phyloP scores from a whole-genome alignment of 495 filamentous ascomycete species.

The Neurospora africana region DNA sequence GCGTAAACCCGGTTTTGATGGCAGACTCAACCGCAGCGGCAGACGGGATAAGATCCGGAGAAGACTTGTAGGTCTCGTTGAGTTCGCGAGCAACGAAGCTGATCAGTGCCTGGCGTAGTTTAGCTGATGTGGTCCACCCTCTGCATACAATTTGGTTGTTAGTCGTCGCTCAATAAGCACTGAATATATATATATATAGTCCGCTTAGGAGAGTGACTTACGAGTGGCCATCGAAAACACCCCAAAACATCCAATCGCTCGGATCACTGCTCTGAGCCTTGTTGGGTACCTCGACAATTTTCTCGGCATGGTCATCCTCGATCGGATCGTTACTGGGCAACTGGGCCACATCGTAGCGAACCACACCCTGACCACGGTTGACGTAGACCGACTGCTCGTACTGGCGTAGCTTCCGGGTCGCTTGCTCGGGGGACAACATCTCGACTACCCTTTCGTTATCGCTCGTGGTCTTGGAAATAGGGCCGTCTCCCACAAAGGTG shows the following conservation, averaged over 20 bases:
- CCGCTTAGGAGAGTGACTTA: constrained; percentile 31
- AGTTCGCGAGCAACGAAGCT: constrained; percentile 87
- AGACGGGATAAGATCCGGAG: constrained; percentile 48
- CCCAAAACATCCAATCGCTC: constrained; percentile 99
- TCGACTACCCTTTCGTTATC: constrained; percentile 68
- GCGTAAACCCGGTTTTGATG: constrained; percentile 85
- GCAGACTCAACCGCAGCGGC: constrained; percentile 75
- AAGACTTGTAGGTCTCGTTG: constrained; percentile 83
- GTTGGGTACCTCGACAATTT: constrained; percentile 78
- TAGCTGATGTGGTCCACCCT: constrained; percentile 97
- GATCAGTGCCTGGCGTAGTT: constrained; percentile 83
- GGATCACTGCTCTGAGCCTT: constrained; percentile 37
- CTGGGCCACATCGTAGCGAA: constrained; percentile 93
- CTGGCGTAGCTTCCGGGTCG: constrained; percentile 75
- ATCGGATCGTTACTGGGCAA: constrained; percentile 95
- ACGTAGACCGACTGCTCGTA: constrained; percentile 88
- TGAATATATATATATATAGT: not conserved
- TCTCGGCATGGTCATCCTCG: constrained; percentile 95
- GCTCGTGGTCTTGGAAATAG: constrained; percentile 77
- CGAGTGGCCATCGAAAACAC: constrained; percentile 96
- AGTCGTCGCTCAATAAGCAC: constrained; percentile 10
- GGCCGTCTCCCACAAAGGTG: constrained; percentile 66
- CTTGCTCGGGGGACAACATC: constrained; percentile 95
- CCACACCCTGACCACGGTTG: constrained; percentile 79
- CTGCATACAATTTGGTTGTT: constrained; percentile 30